Evolutionary conservation across 257 asterid genomes (phyloP).

Genomic region (Marsdenia floribunda): DNA sequence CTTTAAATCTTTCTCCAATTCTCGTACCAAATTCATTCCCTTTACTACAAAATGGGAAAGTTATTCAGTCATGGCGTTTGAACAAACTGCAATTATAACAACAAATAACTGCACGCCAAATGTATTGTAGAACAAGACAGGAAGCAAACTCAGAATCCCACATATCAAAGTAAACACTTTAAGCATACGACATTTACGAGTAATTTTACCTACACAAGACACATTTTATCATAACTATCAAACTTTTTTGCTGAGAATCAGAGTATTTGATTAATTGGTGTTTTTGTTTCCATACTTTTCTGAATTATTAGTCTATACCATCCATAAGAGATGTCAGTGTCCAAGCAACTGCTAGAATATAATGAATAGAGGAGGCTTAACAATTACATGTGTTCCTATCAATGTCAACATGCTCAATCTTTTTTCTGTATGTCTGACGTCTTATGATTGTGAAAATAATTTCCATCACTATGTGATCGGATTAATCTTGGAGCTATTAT

Average conservation of each 20-base stretch:
- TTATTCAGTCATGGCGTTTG: background rate
- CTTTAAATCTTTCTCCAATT: slow-evolving; percentile 97
- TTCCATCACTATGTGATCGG: background rate
- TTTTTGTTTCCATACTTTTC: background rate
- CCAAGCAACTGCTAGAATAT: background rate
- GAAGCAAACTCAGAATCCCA: slow-evolving; percentile 3
- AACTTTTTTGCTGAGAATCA: background rate
- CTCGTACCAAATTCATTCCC: slow-evolving; percentile 97
- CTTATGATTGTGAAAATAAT: background rate
- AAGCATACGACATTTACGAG: background rate
- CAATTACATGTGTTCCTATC: background rate
- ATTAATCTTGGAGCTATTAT: background rate
- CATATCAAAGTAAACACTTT: background rate
- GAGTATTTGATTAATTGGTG: background rate
- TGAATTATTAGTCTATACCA: background rate
- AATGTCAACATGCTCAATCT: background rate
- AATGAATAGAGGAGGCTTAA: background rate
- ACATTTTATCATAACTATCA: background rate
- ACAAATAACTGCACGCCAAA: background rate
- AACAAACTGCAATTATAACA: background rate
- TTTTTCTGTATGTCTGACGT: background rate
- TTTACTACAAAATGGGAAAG: slow-evolving; percentile 41
- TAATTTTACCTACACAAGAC: background rate
- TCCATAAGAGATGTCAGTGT: background rate
- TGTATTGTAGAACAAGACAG: background rate